phyloP scores from a whole-genome alignment of 1,139 yeast species.

The Debaryomyces sp. region DNA sequence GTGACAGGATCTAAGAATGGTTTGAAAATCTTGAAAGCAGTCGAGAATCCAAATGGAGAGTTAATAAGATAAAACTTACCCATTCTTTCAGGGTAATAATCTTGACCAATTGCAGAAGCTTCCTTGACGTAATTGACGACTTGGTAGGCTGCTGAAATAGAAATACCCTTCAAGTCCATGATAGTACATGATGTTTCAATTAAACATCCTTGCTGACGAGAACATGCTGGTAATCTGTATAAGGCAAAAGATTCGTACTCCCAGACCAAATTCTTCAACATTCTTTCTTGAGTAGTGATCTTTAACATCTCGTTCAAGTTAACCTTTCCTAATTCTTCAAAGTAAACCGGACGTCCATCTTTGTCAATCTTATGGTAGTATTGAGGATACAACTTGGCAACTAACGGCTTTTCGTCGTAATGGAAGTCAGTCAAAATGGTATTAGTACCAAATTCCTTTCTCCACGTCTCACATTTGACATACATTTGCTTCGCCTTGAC shows the following conservation, averaged over 20 bases:
- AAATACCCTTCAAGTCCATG: constrained; percentile 92
- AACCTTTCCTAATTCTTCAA: constrained; percentile 91
- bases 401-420: constrained; percentile 86
- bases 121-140: constrained; percentile 88
- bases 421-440: constrained; percentile 85
- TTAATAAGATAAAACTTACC: constrained; percentile 95
- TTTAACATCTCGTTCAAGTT: constrained; percentile 89
- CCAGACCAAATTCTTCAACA: constrained; percentile 95
- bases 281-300: constrained; percentile 92
- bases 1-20: constrained; percentile 97
- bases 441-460: constrained; percentile 82
- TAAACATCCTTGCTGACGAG: constrained; percentile 74
- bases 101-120: constrained; percentile 93
- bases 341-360: constrained; percentile 95
- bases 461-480: constrained; percentile 87
- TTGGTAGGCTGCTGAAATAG: constrained; percentile 78
- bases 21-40: constrained; percentile 88
- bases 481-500: constrained; percentile 81
- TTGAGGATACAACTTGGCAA: constrained; percentile 91
- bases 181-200: constrained; percentile 97
- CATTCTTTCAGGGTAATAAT: constrained; percentile 99
- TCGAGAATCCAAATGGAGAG: constrained; percentile 96
- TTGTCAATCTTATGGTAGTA: constrained; percentile 96
- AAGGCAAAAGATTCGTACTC: constrained; percentile 90
- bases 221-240: constrained; percentile 90